Evolutionary conservation across 495 filamentous ascomycete species (phyloP), one percentile per base, ranked within the genome.

Genomic region (Neurospora tetraspora): DNA sequence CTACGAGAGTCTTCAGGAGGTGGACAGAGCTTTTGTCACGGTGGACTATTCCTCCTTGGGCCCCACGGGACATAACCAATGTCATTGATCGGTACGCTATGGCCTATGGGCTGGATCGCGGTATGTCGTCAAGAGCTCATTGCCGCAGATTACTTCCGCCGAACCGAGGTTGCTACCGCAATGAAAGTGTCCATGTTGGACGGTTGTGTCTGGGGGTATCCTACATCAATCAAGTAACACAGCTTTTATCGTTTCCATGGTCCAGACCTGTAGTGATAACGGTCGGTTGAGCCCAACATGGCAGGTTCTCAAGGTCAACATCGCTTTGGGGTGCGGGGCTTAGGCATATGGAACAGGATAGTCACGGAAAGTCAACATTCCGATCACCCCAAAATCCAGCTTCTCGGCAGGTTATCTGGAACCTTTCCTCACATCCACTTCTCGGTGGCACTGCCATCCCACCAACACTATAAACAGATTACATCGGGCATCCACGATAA

Each of bases 1-100:
- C 71, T 77, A 73, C 39, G 76, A 81, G 69, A 77, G 80, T 14
- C 73, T 86, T 39, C 76, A 77, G 10, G 83, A 86, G 74, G 84
- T 87, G 0, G 84, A 87, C 77, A 74, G 84, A 34, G 83, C 84
- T 5, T 86, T 86, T 75, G 84, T 85, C 5, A 84, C 85, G 4
- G 77, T 78, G 45, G 84, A 86, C 77, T 86, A 80, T 10, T 71
- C 72, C 4, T 71, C 72, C 18, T 39, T 71, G 45, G 76, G 75
- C 1, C 76, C 74, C 4, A 76, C 71, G 39, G 78, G 77, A 11
- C 75, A 75, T 38, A 61, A 61, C 0, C 23, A 70, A 37, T 43
- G 71, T 70, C 9, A 42, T 11, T 42, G 39, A 42, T 31, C 27
- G 12, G 23, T 12, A 34, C 6, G 11, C 53, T 27, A 4, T 4